A percentile compares a stretch with the other conserved stretches of the same genome.
Evolutionary conservation across 1,284 basidiomycete species (phyloP).

Genomic region (Boletus mariae): DNA sequence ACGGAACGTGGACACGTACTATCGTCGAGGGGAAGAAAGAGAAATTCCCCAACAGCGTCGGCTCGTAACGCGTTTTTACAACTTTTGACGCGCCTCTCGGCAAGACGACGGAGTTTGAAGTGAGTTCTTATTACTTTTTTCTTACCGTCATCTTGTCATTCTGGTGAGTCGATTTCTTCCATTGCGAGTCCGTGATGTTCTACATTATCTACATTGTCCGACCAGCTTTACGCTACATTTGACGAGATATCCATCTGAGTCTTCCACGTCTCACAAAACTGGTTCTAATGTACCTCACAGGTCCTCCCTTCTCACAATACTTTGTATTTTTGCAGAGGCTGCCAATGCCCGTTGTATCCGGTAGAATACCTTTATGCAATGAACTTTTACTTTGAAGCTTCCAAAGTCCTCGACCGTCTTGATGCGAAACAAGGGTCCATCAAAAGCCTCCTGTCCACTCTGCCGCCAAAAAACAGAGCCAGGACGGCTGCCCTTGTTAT

Average conservation of each 20-base stretch:
- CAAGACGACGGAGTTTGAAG: conserved; percentile 33
- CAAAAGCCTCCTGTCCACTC: conserved; percentile 68
- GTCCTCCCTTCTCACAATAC: conserved; percentile 10
- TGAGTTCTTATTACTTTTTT: neutral
- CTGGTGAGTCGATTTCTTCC: conserved; percentile 22
- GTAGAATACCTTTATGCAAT: conserved; percentile 50
- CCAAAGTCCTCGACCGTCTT: conserved; percentile 76
- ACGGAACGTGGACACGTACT: conserved; percentile 21
- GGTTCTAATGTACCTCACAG: conserved; percentile 17
- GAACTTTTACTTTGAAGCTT: conserved; percentile 93
- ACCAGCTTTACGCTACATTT: conserved; percentile 41
- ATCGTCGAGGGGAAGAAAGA: conserved; percentile 12
- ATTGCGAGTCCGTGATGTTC: conserved; percentile 46
- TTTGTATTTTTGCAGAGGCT: conserved; percentile 14
- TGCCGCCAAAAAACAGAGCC: conserved; percentile 76
- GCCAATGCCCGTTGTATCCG: conserved; percentile 24
- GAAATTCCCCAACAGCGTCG: conserved; percentile 25
- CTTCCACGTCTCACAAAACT: neutral
- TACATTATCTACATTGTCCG: conserved; percentile 86
- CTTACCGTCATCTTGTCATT: neutral
- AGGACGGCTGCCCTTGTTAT: conserved; percentile 78
- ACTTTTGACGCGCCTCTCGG: conserved; percentile 26
- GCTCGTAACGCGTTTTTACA: conserved; percentile 22
- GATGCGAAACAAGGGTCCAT: conserved; percentile 86
- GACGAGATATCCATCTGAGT: conserved; percentile 44